Conservation (phyloP, 2,329 filamentous ascomycete genomes). For the Trichophyton mentagrophytes region DNA sequence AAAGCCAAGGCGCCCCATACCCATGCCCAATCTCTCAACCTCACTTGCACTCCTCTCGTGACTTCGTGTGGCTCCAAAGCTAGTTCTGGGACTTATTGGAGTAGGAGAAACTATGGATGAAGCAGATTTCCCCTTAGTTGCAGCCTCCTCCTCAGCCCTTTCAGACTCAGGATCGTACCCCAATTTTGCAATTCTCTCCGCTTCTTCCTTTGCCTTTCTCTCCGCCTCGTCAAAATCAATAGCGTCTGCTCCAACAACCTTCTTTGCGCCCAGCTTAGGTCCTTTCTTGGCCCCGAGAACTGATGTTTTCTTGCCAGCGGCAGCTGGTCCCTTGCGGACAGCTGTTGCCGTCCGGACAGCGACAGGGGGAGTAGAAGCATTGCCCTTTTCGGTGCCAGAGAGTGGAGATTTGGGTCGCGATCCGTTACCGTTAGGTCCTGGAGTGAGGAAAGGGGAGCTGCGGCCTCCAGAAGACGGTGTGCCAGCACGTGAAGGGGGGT, state of each 20-base stretch:
- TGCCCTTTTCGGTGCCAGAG: constrained; percentile 41
- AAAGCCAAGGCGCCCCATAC: constrained; percentile 71
- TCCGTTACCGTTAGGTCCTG: constrained; percentile 53
- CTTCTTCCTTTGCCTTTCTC: constrained; percentile 93
- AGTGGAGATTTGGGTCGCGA: constrained; percentile 77
- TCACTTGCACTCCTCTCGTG: constrained; percentile 55
- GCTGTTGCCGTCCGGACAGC: constrained; percentile 63
- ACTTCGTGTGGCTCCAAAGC: constrained; percentile 47
- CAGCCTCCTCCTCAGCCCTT: constrained; percentile 34
- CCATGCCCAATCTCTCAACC: constrained; percentile 81
- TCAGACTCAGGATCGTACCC: constrained; percentile 93
- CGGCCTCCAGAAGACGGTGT: constrained; percentile 73
- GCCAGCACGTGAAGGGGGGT: constrained; percentile 76
- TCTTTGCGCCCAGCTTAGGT: constrained; percentile 81
- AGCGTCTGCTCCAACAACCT: constrained; percentile 57
- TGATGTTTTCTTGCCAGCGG: constrained; percentile 62
- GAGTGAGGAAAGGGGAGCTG: constrained; percentile 82
- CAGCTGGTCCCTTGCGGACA: constrained; percentile 59
- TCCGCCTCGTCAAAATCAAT: constrained; percentile 98
- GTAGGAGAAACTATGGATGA: constrained; percentile 60
- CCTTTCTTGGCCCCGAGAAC: constrained; percentile 77
- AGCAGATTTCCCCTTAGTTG: constrained; percentile 35
- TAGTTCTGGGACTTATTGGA: constrained; percentile 51
- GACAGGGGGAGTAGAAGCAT: constrained; percentile 43
- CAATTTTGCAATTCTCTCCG: constrained; percentile 85